A percentile compares a stretch with the other conserved stretches of the same genome.
Evolutionary conservation across 2,329 filamentous ascomycete genomes (phyloP).

Genomic region (Immersiporthe knoxdaviesiana): DNA sequence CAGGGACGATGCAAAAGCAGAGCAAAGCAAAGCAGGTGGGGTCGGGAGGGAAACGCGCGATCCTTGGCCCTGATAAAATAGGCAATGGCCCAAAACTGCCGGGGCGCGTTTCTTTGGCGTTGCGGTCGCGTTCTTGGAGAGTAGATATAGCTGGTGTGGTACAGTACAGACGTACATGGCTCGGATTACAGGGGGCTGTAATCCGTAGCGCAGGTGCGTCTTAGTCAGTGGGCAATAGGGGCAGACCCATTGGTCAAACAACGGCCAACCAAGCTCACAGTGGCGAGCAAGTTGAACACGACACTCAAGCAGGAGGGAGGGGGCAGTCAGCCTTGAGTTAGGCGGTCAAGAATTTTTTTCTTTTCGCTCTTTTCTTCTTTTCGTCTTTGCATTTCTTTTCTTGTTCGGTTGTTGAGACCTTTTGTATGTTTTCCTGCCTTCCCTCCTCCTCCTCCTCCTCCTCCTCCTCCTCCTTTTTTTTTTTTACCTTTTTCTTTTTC

Average conservation of each 20-base stretch:
- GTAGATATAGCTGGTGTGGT: too few species aligned
- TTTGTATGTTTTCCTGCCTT: too few species aligned
- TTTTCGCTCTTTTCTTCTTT: not conserved
- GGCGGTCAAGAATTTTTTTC: not conserved
- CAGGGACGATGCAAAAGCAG: constrained; percentile 8
- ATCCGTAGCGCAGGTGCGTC: too few species aligned
- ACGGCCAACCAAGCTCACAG: not conserved
- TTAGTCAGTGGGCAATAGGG: constrained; percentile 20
- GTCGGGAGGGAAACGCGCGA: constrained; percentile 23
- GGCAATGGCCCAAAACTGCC: not conserved
- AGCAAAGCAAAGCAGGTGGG: constrained; percentile 13
- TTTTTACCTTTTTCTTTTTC: not conserved
- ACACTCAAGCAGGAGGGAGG: not conserved
- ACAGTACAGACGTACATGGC: too few species aligned
- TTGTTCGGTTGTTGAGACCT: too few species aligned
- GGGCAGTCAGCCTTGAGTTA: not conserved
- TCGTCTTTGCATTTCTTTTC: not conserved
- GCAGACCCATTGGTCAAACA: not conserved
- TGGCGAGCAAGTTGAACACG: not conserved
- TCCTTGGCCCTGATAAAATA: constrained; percentile 12
- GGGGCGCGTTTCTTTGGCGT: constrained; percentile 25
- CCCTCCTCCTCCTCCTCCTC: not conserved
- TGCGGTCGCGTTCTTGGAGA: constrained; percentile 22
- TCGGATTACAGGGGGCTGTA: too few species aligned
- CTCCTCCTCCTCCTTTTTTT: too few species aligned